phyloP scores from a whole-genome alignment of 2,329 filamentous ascomycete species.

The Cladophialophora chaetospira region DNA sequence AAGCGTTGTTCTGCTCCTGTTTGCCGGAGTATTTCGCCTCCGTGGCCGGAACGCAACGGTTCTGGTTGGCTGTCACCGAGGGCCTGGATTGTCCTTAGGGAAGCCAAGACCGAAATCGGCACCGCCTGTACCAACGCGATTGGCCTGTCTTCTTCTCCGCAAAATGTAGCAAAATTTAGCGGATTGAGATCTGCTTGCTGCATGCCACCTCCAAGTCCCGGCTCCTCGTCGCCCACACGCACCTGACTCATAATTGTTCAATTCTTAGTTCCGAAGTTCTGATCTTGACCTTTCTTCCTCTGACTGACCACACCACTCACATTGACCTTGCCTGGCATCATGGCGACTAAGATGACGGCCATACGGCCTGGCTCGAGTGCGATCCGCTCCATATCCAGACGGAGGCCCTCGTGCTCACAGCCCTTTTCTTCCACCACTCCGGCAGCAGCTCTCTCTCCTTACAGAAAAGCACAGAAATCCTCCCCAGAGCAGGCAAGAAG shows the following conservation, averaged over 20 bases:
- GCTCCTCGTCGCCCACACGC: not conserved
- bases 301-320: conserved; percentile 1
- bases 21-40: not conserved
- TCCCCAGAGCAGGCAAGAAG: conserved; percentile 42
- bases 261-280: not conserved
- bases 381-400: conserved; percentile 49
- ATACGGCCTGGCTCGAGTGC: conserved; percentile 52
- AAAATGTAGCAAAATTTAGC: conserved; percentile 12
- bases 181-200: conserved; percentile 5
- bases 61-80: conserved; percentile 6
- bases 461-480: conserved; percentile 44
- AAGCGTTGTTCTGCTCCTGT: not conserved
- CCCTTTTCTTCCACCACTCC: conserved; percentile 50
- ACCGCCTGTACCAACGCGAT: not conserved
- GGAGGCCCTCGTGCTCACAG: conserved; percentile 44
- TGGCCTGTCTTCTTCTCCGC: conserved; percentile 7
- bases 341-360: conserved; percentile 49
- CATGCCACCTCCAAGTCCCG: conserved; percentile 12
- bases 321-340: conserved; percentile 13
- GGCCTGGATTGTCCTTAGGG: not conserved
- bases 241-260: conserved; percentile 20
- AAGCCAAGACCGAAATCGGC: conserved; percentile 29
- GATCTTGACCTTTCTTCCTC: not conserved
- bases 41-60: not conserved
- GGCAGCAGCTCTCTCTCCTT: conserved; percentile 47